Percentiles rank a stretch among this genome's conserved stretches.
These are phyloP conservation scores for Cunninghamia lanceolata DNA, from an alignment of 75 land plant genomes.

Conservation along the genomic window DNA sequence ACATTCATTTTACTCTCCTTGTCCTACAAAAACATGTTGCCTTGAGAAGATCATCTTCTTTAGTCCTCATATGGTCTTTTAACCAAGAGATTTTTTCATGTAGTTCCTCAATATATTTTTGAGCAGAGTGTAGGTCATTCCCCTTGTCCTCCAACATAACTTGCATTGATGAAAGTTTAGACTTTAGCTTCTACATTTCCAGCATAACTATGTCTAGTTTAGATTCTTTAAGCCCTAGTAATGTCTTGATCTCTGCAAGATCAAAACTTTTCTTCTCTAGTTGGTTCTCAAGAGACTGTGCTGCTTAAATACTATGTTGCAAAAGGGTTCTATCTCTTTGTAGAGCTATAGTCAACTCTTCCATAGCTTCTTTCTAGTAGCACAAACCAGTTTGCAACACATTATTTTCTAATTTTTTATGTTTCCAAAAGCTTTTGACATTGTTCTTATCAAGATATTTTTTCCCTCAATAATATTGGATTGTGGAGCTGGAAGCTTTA, in stretches of 20 bases:
- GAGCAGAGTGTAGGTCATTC: conserved; percentile 26
- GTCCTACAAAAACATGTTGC: conserved; percentile 20
- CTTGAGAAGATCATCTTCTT: conserved; percentile 21
- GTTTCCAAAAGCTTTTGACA: no score
- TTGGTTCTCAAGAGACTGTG: conserved; percentile 16
- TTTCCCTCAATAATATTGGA: no score
- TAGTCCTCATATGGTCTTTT: conserved; percentile 17
- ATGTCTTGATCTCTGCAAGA: conserved; percentile 24
- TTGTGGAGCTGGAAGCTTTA: no score
- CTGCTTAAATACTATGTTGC: conserved; percentile 14
- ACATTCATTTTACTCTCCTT: conserved; percentile 29
- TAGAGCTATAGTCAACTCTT: conserved; percentile 14
- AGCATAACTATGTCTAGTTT: conserved; percentile 28
- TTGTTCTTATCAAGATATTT: no score
- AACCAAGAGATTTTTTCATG: conserved; percentile 32
- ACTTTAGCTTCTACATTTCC: conserved; percentile 35
- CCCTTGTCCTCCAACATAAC: conserved; percentile 24
- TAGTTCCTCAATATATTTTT: conserved; percentile 17
- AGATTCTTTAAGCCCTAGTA: conserved; percentile 35
- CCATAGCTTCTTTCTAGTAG: conserved; percentile 9
- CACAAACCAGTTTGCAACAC: conserved; percentile 18
- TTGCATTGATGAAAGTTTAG: no score
- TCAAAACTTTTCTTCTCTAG: conserved; percentile 23
- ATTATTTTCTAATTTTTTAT: no score
- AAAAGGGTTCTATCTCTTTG: conserved; percentile 19